Evolutionary conservation across 73 alveolate species (phyloP), one percentile per base, ranked within the genome.

Genomic region (Stentor roeselii): DNA sequence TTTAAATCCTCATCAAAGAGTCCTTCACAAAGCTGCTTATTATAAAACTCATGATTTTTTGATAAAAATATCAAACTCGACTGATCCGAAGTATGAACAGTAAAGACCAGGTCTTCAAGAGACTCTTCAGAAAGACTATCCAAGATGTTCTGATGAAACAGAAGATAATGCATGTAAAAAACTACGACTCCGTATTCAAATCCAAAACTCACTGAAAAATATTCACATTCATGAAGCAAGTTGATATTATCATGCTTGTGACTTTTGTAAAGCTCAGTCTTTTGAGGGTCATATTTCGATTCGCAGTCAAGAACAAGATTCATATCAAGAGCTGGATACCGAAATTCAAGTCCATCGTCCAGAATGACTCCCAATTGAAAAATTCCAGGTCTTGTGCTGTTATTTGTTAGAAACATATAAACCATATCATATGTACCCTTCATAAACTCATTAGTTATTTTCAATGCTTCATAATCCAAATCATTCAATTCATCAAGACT

Each of bases 281-380:
- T 27, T 67, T 21, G 11, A 1, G 80, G 41, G 80, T 67, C 41
- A 67, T 67, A 67, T 1, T 27, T 67, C 11, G 80, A 67, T 6
- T 50, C 21, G 0, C 37, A 32, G 34, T 1, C 80, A 67, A 21
- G 80, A 27, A 2, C 41, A 27, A 27, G 80, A 32, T 27, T 67
- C 80, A 67, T 67, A 67, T 67, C 41, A 14, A 14, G 37, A 21
- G 37, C 80, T 21, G 80, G 80, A 2, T 67, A 67, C 41, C 80
- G 21, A 67, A 21, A 67, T 14, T 67, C 80, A 2, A 67, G 37
- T 1, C 80, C 80, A 67, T n/a, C 37, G 34, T 21, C 37, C 27
- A 67, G n/a, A 1, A 67, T 2, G 42, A 67, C 27, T 40, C 80
- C 80, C 34, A 67, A 21, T 32, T 67, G 80, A 11, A 50, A 11